Base-by-base conservation (phyloP, 257 asterid genomes). In the Solanum piurae region DNA sequence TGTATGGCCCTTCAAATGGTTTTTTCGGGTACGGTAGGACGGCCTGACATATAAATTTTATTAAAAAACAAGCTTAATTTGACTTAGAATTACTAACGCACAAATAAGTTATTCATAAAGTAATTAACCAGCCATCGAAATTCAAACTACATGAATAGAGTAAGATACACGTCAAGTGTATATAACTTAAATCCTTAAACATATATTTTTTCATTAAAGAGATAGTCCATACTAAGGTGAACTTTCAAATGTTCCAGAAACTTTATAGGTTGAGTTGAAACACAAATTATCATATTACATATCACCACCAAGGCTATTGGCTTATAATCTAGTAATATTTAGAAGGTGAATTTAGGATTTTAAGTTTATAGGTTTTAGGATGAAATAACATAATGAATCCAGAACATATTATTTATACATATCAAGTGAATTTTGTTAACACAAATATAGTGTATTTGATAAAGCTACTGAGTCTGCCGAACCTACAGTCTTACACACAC, bases 1-100 rank as follows among this genome's bases (percentile, higher is more conserved):
- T 87, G 71, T 93, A 94, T 7, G 88, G 89, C 29, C 95, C 98
- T 66, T 40, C 16, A 85, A 40, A 52, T 10, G 77, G 85, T 37
- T 49, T 80, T 52, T 40, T 33, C 25, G 66, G 58, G 25, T 44
- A 44, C 3, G 87, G 87, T 80, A 80, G 25, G 18, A 80, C 13
- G 27, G 38, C 85, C 85, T 80, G 68, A 29, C 23, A 25, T 38
- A 40, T 23, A 76, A 76, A 12, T 40, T 46, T 40, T 9, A 9
- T 34, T 7, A 7, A 27, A 16, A 44, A 46, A 42, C 1, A 2
- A 80, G 9, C 27, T 4, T 77, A 77, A 25, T 3, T 11, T 37
- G 34, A 33, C 34, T 33, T 3, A 5, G 11, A 79, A 72, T 2
- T 74, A 38, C 1, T 77, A 69, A 29, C 0, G 5, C 12, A 40